Evolutionary conservation across 257 asterid species (phyloP).

Genomic region (Solanum chiquidenum): DNA sequence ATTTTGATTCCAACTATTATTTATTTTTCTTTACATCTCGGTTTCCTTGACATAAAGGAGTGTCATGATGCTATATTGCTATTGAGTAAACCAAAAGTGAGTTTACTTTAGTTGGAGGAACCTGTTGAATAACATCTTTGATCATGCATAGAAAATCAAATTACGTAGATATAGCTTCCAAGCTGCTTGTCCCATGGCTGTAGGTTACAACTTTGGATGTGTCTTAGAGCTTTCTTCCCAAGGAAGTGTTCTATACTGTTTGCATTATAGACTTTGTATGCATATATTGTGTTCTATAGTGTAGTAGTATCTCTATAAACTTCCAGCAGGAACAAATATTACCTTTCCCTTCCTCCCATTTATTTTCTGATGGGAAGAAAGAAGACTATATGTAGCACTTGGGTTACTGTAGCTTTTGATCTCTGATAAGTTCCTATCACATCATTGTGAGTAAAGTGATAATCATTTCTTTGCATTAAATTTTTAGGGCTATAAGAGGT

Average conservation of each 20-base stretch:
- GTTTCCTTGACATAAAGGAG: not conserved
- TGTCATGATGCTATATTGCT: not conserved
- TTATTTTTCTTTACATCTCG: not conserved
- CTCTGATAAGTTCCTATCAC: not conserved
- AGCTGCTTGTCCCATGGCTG: not conserved
- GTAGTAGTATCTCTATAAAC: not conserved
- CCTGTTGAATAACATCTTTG: not conserved
- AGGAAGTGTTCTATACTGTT: not conserved
- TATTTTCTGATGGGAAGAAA: not conserved
- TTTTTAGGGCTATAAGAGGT: not conserved
- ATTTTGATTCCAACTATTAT: not conserved
- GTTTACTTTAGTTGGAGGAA: not conserved
- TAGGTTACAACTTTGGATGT: not conserved
- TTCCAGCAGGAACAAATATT: not conserved
- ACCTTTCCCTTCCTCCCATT: not conserved
- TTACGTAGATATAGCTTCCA: not conserved
- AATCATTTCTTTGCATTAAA: not conserved
- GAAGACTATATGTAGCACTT: not conserved
- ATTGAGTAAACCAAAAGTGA: not conserved
- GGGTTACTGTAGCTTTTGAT: not conserved
- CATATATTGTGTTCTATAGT: not conserved
- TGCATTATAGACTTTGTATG: not conserved
- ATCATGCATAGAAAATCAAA: not conserved
- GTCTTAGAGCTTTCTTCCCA: not conserved
- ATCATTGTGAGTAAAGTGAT: not conserved